Base-by-base conservation (phyloP, 129 eudicot genomes). In the Escallonia herrerae region DNA sequence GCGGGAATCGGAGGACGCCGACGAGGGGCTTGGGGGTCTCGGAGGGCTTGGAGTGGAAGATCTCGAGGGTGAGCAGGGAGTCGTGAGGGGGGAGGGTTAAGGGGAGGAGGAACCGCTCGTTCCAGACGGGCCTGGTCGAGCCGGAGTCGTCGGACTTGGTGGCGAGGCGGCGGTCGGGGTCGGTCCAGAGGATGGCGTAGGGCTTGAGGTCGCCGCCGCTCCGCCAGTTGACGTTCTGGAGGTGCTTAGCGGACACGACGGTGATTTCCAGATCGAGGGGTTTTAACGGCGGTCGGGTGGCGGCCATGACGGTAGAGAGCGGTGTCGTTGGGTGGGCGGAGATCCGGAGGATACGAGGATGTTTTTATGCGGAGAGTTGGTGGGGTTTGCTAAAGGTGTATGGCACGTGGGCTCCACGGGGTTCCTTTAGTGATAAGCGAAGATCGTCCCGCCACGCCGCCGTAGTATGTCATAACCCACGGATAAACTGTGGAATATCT, bases 161-260 rank as follows among this genome's bases (percentile, higher is more conserved):
- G 68, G 95, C 81, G 43, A 78, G 86, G 12, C 90, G 87, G 68
- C 85, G 90, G 62, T 83, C 88, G 22, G 97, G 86, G 57, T 90
- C 95, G 81, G 81, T 77, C 90, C 95, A 90, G 73, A 90, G 80
- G 82, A 86, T 81, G 76, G 70, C 83, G 78, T 90, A 90, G 39
- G 97, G 95, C n/a, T 68, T 77, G 69, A 90, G 95, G 12, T 77
- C 77, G 47, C 97, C 96, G 52, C 97, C 96, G 75, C 60, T 64
- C 4, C 84, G 77, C 97, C 97, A 90, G 80, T 90, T 90, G 69
- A 90, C 97, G 80, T 90, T 90, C 62, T 90, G 83, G 15, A 90
- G 80, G 79, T 90, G 95, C 61, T 90, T 90, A 15, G 85, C 97
- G 76, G 95, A 86, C 77, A 86, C 79, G 81, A 90, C 79, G 3